Percentiles rank a stretch among this genome's conserved stretches.
Evolutionary conservation across 2,329 filamentous ascomycete genomes (phyloP).

Genomic region (Ramichloridium luteum): DNA sequence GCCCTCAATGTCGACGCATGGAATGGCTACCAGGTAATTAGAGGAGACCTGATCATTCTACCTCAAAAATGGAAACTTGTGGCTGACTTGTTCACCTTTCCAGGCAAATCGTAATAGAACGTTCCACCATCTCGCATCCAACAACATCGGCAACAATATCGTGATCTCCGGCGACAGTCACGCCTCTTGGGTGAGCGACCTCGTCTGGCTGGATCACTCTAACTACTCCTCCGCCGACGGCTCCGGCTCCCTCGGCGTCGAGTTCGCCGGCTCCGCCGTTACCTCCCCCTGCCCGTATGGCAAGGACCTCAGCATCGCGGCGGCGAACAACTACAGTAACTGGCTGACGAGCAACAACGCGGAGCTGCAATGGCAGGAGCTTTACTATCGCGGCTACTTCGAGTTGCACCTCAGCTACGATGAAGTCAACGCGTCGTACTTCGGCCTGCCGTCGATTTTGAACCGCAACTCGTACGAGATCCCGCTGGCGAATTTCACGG

Average conservation of each 20-base stretch:
- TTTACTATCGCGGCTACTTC: slow-evolving; percentile 64
- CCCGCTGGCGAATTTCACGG: slow-evolving; percentile 57
- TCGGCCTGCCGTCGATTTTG: slow-evolving; percentile 48
- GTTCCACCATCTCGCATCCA: slow-evolving; percentile 51
- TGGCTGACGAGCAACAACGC: slow-evolving; percentile 40
- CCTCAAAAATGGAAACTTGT: too few species aligned
- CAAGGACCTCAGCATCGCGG: slow-evolving; percentile 43
- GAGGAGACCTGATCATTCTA: too few species aligned
- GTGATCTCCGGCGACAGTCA: slow-evolving; percentile 62
- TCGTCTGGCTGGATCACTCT: slow-evolving; percentile 32
- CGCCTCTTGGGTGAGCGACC: slow-evolving; percentile 43
- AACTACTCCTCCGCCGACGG: slow-evolving; percentile 30
- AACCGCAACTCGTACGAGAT: slow-evolving; percentile 52
- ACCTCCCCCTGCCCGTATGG: slow-evolving; percentile 48
- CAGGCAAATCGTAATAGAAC: slow-evolving; percentile 61
- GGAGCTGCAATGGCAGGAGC: slow-evolving; percentile 60
- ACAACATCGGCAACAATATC: slow-evolving; percentile 60
- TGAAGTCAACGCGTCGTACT: slow-evolving; percentile 51
- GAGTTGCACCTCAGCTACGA: slow-evolving; percentile 48
- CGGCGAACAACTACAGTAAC: slow-evolving; percentile 38
- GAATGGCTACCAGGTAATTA: slow-evolving; percentile 59
- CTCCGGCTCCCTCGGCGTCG: slow-evolving; percentile 33
- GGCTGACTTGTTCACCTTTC: too few species aligned
- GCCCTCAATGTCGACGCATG: slow-evolving; percentile 45
- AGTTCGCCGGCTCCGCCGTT: slow-evolving; percentile 54